Evolutionary conservation across 1,284 basidiomycete species (phyloP).

Genomic region (Cryptococcus wingfieldii): DNA sequence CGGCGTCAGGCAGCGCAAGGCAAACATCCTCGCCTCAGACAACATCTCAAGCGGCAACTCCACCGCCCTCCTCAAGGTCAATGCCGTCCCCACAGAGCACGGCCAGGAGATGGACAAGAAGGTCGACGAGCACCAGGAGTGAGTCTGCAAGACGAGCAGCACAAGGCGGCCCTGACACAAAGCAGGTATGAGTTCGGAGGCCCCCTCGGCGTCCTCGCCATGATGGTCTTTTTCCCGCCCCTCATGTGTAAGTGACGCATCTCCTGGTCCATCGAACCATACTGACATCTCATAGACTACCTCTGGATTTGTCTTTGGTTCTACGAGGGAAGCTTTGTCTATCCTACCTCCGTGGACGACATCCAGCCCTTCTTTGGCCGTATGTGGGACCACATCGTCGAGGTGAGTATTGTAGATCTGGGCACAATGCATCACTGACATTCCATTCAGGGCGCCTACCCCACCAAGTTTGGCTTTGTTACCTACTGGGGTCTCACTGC

Average conservation of each 20-base stretch:
- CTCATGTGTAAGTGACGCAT: slow-evolving; percentile 50
- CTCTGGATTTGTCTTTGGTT: slow-evolving; percentile 97
- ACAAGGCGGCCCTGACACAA: neutral
- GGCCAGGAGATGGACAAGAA: slow-evolving; percentile 66
- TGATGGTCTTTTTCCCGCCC: slow-evolving; percentile 88
- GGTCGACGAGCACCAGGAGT: slow-evolving; percentile 71
- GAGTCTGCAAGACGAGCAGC: slow-evolving; percentile 30
- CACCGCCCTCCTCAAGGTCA: slow-evolving; percentile 26
- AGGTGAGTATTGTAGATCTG: slow-evolving; percentile 53
- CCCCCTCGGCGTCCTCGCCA: slow-evolving; percentile 80
- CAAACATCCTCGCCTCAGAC: slow-evolving; percentile 15
- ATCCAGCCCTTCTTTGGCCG: slow-evolving; percentile 71
- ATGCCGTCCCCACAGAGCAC: slow-evolving; percentile 55
- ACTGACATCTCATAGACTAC: slow-evolving; percentile 76
- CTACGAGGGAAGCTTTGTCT: slow-evolving; percentile 82
- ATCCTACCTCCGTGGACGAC: slow-evolving; percentile 67
- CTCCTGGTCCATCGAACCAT: neutral
- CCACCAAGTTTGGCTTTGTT: slow-evolving; percentile 79
- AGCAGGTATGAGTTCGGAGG: slow-evolving; percentile 91
- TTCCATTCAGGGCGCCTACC: slow-evolving; percentile 71
- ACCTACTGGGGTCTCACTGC: slow-evolving; percentile 85
- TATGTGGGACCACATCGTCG: slow-evolving; percentile 79
- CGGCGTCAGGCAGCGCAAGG: slow-evolving; percentile 1
- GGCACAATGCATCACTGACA: neutral
- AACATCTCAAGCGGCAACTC: slow-evolving; percentile 24